Evolutionary conservation across 192 early-diverging fungal genomes (phyloP).

Genomic region (Phlyctochytrium planicorne): DNA sequence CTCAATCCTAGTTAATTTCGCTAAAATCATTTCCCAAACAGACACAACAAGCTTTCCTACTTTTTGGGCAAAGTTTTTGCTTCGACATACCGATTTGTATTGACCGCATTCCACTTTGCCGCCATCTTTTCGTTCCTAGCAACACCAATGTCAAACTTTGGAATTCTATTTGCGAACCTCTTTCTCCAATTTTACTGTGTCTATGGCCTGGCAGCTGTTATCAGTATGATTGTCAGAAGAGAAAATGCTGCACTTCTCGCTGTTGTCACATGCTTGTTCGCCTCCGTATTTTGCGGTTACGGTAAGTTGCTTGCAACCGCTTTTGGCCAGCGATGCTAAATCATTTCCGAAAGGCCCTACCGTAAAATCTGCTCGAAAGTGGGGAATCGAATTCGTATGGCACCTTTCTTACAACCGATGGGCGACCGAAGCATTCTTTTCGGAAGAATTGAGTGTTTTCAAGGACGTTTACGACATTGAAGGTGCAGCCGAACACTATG

Average conservation of each 20-base stretch:
- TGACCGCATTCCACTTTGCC: constrained; percentile 47
- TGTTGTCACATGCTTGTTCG: constrained; percentile 33
- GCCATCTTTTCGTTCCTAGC: constrained; percentile 37
- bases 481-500: constrained; percentile 23
- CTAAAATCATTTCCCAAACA: neutral
- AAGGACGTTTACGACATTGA: constrained; percentile 29
- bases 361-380: constrained; percentile 31
- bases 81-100: constrained; percentile 36
- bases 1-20: neutral
- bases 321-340: neutral
- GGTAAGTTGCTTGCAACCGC: neutral
- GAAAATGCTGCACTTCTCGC: constrained; percentile 39
- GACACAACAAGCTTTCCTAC: constrained; percentile 19
- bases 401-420: constrained; percentile 44
- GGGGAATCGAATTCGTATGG: constrained; percentile 37
- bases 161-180: constrained; percentile 30
- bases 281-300: constrained; percentile 49
- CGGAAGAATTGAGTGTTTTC: neutral
- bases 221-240: constrained; percentile 35
- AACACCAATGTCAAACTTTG: constrained; percentile 29
- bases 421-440: constrained; percentile 40
- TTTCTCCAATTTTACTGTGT: constrained; percentile 46
- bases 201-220: constrained; percentile 38
- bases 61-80: constrained; percentile 41
- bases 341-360: constrained; percentile 21